Evolutionary conservation across 2,329 filamentous ascomycete genomes (phyloP).

Genomic region (Cyphellophora europaea): DNA sequence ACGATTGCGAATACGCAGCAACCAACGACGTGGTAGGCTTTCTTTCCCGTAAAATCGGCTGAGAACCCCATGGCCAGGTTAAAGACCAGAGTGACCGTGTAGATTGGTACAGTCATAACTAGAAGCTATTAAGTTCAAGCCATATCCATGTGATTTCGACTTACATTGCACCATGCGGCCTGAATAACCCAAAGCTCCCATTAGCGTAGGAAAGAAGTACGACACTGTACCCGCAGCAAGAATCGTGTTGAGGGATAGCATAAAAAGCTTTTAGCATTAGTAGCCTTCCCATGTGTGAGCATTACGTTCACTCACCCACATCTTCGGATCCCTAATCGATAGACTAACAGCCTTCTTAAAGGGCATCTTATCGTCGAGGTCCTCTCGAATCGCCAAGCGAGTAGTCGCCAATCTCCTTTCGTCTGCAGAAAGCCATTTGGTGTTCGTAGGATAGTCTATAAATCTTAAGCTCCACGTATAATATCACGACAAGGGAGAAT

Average conservation of each 20-base stretch:
- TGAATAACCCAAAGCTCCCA: conserved; percentile 7
- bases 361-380: conserved; percentile 7
- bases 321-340: conserved; percentile 6
- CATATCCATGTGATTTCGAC: too few species aligned
- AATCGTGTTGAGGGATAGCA: conserved; percentile 8
- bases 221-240: conserved; percentile 8
- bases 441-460: conserved; percentile 32
- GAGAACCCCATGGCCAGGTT: conserved; percentile 6
- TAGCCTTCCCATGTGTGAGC: not conserved
- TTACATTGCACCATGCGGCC: conserved; percentile 9
- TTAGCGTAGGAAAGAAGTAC: conserved; percentile 9
- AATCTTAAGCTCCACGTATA: conserved; percentile 22
- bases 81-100: conserved; percentile 6
- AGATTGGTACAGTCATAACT: conserved; percentile 10
- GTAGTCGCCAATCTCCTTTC: conserved; percentile 34
- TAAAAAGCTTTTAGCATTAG: conserved; percentile 6
- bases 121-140: too few species aligned
- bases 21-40: conserved; percentile 8
- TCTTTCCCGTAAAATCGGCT: conserved; percentile 7
- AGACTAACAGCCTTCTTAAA: conserved; percentile 7
- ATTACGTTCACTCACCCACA: conserved; percentile 7
- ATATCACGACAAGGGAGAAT: too few species aligned
- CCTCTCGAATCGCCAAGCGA: conserved; percentile 14
- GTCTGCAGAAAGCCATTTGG: conserved; percentile 32
- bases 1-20: conserved; percentile 5